Base-by-base conservation (phyloP, 805 yeast genomes). In the Sugiyamaella boreocaroliniensis region DNA sequence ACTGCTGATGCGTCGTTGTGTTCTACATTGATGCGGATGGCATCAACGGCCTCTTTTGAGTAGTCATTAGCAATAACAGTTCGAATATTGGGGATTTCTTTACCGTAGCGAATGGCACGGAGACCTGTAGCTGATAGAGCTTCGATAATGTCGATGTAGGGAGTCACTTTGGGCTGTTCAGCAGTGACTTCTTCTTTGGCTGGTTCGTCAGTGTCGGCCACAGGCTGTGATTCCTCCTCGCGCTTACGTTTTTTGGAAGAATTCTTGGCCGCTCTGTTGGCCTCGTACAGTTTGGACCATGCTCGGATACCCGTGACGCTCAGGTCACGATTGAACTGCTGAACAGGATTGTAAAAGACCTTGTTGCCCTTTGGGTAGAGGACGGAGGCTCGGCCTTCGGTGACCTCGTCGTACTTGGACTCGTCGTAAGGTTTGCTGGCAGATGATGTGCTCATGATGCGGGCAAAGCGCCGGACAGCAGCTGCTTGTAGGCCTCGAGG, bases 101-200 rank as follows among this genome's bases (percentile, higher is more conserved):
- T 85, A 18, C 90, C 97, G 63, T 93, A 93, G 54, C 99, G 75
- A 49, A 93, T 84, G 2, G 98, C 96, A 50, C 99, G 78, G 41
- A 93, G 74, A 0, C 99, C 99, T 1, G 98, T 85, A 0, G 99
- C 99, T 44, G 95, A 85, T 11, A 93, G 73, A 0, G 97, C 98
- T 64, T 93, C 99, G 43, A 92, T 68, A 12, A 93, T 82, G 29
- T 80, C 78, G 43, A 89, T 79, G 58, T 76, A 81, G 10, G 84
- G 81, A 45, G 50, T 46, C 41, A 46, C 10, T 40, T 50, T 52
- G 15, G 49, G 46, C 55, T 10, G 40, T 10, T 51, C 52, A 7
- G 43, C 51, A 1, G 29, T 37, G n/a, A 46, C 59, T 51, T 52
- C 49, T 46, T 58, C 58, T 43, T 57, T 22, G 18, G 20, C 37